These are phyloP conservation scores for Exophiala sp. DNA, from an alignment of 2,329 filamentous ascomycete genomes.

Conservation along the genomic window DNA sequence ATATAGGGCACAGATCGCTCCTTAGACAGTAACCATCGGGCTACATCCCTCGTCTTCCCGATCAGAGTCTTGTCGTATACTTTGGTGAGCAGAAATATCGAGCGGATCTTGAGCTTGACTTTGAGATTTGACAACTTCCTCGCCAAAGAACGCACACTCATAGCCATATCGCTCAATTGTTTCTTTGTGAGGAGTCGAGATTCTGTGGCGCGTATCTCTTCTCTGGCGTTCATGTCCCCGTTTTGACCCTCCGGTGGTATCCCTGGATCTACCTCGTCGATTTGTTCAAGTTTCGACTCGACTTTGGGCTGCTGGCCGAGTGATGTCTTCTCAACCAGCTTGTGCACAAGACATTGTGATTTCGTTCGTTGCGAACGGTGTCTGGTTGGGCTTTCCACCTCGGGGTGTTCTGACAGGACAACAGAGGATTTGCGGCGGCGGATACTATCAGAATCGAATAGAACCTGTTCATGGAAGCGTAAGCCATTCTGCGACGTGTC, in stretches of 20 bases:
- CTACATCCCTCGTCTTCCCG: slow-evolving; percentile 66
- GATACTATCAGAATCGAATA: slow-evolving; percentile 48
- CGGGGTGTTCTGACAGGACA: slow-evolving; percentile 33
- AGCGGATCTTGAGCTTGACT: slow-evolving; percentile 72
- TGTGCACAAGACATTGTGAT: slow-evolving; percentile 59
- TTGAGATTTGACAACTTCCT: slow-evolving; percentile 78
- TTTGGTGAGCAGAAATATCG: slow-evolving; percentile 85
- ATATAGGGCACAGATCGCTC: slow-evolving; percentile 63
- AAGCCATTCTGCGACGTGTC: not conserved
- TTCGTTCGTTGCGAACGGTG: slow-evolving; percentile 36
- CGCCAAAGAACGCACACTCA: slow-evolving; percentile 85
- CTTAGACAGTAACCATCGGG: slow-evolving; percentile 71
- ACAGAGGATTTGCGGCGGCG: slow-evolving; percentile 58
- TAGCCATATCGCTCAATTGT: slow-evolving; percentile 93
- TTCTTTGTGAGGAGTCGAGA: slow-evolving; percentile 86
- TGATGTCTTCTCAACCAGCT: slow-evolving; percentile 45
- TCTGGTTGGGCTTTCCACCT: slow-evolving; percentile 31
- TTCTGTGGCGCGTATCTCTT: slow-evolving; percentile 43
- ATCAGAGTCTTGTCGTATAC: slow-evolving; percentile 80
- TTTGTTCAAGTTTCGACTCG: slow-evolving; percentile 24
- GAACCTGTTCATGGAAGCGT: slow-evolving; percentile 37
- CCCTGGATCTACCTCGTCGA: slow-evolving; percentile 26
- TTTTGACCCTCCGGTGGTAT: slow-evolving; percentile 24
- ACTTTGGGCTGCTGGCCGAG: slow-evolving; percentile 24
- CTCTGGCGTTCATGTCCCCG: slow-evolving; percentile 21